These are phyloP conservation scores for Syzygium aromaticum DNA, from an alignment of 345 rosid genomes.

Conservation along the genomic window DNA sequence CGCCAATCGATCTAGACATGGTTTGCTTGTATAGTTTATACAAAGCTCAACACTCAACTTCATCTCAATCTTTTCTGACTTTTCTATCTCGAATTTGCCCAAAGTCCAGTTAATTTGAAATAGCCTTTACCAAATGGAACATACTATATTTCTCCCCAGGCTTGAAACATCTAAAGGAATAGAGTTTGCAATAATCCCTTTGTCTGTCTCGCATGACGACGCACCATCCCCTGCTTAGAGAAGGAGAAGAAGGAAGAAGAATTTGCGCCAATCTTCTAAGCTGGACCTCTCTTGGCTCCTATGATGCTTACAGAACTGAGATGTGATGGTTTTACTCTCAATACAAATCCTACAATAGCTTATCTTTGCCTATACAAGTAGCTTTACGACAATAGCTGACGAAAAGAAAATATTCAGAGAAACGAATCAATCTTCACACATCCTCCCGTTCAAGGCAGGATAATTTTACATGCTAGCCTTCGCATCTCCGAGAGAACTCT, in stretches of 20 bases:
- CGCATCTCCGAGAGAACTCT: neutral
- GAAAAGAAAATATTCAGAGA: slow-evolving; percentile 13
- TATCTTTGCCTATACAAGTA: slow-evolving; percentile 30
- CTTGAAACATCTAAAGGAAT: neutral
- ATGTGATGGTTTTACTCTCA: neutral
- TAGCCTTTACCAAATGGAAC: no score
- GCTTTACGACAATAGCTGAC: slow-evolving; percentile 17
- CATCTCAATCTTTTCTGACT: no score
- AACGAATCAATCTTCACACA: slow-evolving; percentile 24
- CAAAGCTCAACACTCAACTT: no score
- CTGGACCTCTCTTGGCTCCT: neutral
- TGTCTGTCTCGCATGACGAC: neutral
- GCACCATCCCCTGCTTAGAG: neutral
- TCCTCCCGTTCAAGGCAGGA: slow-evolving; percentile 9
- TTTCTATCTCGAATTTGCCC: no score
- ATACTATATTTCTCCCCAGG: neutral
- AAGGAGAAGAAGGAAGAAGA: neutral
- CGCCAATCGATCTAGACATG: no score
- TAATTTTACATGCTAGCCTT: neutral
- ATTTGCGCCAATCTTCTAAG: neutral
- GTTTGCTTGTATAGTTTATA: no score
- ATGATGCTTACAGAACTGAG: neutral
- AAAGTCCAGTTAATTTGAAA: no score
- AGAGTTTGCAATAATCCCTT: neutral
- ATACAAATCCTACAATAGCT: neutral